Evolutionary conservation across 495 filamentous ascomycete genomes (phyloP).

Genomic region (Cenococcum geophilum): DNA sequence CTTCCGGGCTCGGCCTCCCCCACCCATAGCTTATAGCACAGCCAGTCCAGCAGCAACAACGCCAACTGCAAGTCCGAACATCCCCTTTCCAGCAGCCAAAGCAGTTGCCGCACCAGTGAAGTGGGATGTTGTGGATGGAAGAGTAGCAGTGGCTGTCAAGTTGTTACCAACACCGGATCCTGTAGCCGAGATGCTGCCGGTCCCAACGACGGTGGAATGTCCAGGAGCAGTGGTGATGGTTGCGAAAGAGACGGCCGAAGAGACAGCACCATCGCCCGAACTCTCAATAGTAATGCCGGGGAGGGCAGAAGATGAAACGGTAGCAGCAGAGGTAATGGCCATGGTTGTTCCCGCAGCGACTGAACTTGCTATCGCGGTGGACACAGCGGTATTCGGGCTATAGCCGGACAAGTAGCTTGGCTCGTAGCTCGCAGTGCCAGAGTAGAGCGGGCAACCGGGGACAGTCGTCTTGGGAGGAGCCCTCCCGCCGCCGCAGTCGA

Average conservation of each 20-base stretch:
- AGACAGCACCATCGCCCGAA: too few species aligned
- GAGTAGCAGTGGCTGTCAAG: constrained; percentile 4
- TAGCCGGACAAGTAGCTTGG: constrained; percentile 46
- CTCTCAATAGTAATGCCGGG: too few species aligned
- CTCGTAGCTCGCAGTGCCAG: constrained; percentile 50
- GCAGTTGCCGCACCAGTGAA: constrained; percentile 10
- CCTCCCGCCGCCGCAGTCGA: constrained; percentile 60
- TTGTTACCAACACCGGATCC: neutral
- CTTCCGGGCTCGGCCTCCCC: neutral
- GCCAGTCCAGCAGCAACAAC: constrained; percentile 8
- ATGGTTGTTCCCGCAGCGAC: neutral
- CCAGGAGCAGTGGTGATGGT: too few species aligned
- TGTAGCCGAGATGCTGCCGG: neutral
- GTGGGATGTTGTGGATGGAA: neutral
- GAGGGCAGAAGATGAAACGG: neutral
- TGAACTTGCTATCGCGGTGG: neutral
- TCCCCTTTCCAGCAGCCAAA: constrained; percentile 1
- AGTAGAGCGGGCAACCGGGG: constrained; percentile 54
- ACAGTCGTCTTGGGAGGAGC: constrained; percentile 55
- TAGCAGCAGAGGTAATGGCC: neutral
- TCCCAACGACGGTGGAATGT: too few species aligned
- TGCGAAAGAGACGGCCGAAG: too few species aligned
- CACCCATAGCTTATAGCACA: constrained; percentile 9
- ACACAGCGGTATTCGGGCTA: neutral
- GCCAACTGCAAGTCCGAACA: constrained; percentile 5